phyloP scores from a whole-genome alignment of 208 protist species.

The Acanthamoeba castellanii region DNA sequence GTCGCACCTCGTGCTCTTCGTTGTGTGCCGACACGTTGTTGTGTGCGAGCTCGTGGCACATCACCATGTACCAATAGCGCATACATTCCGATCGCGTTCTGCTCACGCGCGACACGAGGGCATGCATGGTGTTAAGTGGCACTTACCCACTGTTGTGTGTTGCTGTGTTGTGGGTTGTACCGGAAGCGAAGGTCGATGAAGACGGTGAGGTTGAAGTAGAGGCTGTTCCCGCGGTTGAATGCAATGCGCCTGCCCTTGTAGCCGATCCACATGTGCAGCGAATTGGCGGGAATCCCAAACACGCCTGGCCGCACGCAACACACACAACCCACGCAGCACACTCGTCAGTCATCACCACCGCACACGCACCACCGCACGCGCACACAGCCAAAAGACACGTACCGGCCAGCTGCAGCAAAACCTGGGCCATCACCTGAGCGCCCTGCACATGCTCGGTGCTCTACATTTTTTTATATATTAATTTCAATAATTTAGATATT shows the following conservation, averaged over 20 bases:
- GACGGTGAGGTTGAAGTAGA: conserved; percentile 62
- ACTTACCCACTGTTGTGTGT: not conserved
- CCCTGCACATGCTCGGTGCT: conserved; percentile 20
- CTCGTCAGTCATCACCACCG: not conserved
- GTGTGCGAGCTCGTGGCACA: conserved; percentile 65
- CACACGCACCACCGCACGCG: not conserved
- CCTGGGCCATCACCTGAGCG: conserved; percentile 10
- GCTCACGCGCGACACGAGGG: not conserved
- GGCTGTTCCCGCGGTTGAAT: conserved; percentile 25
- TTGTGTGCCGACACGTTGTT: conserved; percentile 57
- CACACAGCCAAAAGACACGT: not conserved
- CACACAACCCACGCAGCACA: not conserved
- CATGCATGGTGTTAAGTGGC: not conserved
- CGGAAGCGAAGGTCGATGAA: conserved; percentile 36
- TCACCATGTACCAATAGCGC: conserved; percentile 66
- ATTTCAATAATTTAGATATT: not conserved
- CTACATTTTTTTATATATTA: not conserved
- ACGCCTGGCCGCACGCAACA: not conserved
- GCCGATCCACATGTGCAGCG: conserved; percentile 52
- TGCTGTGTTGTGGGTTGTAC: not conserved
- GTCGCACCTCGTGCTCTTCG: conserved; percentile 61
- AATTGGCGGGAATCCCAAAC: conserved; percentile 28
- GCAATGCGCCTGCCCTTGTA: conserved; percentile 35
- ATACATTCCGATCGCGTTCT: not conserved
- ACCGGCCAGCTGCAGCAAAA: conserved; percentile 48